Base-by-base conservation (phyloP, 2,329 filamentous ascomycete species). In the Colletotrichum filicis region DNA sequence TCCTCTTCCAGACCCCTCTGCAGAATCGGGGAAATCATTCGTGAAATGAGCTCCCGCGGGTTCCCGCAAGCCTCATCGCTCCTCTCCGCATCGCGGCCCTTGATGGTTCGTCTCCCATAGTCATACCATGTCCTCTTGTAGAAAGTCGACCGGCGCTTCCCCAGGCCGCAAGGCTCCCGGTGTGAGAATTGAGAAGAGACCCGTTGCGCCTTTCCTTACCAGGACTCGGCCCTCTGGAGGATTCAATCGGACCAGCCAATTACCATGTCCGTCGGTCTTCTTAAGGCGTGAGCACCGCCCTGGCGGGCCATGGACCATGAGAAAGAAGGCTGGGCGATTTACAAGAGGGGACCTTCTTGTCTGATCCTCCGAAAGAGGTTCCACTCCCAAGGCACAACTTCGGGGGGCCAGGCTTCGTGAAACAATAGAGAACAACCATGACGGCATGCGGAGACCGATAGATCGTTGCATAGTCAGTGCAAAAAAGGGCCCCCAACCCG, bases 191-290 rank as follows among this genome's bases (percentile, higher is more conserved):
- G 66, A 67, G 14, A 35, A 49, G 16, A 30, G 70, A 49, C 66
- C 35, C 60, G 55, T 70, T 55, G 56, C 37, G 22, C 60, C 28
- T 61, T 73, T 49, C 52, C 59, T 69, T 32, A 28, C 53, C 53
- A 62, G 66, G 65, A 19, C n/a, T 49, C 28, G 70, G 46, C 46
- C 70, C 70, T 61, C 66, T 30, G 37, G 66, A 60, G 55, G 26
- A 64, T 14, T 62, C 24, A 49, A 60, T 60, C 46, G 53, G 66
- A 42, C 66, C 59, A 32, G 42, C 30, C 22, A 49, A 12, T 49
- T 62, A 9, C 26, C 32, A 32, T 24, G 52, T 28, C 49, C 57
- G 49, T 22, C 66, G 1, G 37, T 24, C 59, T 28, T 32, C 26
- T 52, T 62, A 3, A 30, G 46, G 46, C 4, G 30, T 35, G 46